phyloP scores from a whole-genome alignment of 2,329 filamentous ascomycete species.

The Bipolaris gigantea region DNA sequence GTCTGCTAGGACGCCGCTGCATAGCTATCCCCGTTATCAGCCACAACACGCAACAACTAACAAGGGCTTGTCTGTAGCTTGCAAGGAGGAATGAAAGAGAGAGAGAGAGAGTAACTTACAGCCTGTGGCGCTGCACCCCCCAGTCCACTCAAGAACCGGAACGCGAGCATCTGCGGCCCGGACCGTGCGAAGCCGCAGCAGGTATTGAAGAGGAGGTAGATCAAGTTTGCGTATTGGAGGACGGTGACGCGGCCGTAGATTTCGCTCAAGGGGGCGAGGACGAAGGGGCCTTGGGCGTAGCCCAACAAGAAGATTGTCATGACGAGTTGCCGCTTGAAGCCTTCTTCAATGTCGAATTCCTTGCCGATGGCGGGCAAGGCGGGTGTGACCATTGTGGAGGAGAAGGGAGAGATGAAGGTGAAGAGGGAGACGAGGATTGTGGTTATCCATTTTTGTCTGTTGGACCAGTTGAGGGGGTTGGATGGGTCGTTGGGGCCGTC shows the following conservation, averaged over 20 bases:
- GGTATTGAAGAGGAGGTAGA: constrained; percentile 41
- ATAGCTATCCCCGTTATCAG: not conserved
- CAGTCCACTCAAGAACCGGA: constrained; percentile 40
- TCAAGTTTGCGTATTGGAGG: constrained; percentile 38
- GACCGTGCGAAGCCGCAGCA: constrained; percentile 40
- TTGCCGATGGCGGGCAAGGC: constrained; percentile 32
- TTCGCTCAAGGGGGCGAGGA: constrained; percentile 42
- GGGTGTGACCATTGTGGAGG: constrained; percentile 45
- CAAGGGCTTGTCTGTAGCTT: too few species aligned
- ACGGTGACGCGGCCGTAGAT: constrained; percentile 42
- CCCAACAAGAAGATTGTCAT: constrained; percentile 45
- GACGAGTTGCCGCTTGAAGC: constrained; percentile 35
- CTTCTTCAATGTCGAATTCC: constrained; percentile 38
- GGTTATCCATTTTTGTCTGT: constrained; percentile 49
- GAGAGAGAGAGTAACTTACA: constrained; percentile 14
- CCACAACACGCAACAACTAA: too few species aligned
- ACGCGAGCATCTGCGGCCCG: constrained; percentile 37
- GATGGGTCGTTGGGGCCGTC: constrained; percentile 50
- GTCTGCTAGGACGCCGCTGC: constrained; percentile 51
- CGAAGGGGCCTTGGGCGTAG: constrained; percentile 43
- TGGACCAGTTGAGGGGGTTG: constrained; percentile 54
- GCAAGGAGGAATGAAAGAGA: too few species aligned
- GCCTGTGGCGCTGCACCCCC: constrained; percentile 41
- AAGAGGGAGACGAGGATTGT: constrained; percentile 49
- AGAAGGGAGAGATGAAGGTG: constrained; percentile 45